Evolutionary conservation across 2,329 filamentous ascomycete genomes (phyloP), one percentile per base, ranked within the genome.

Genomic region (Ophiocordyceps camponoti-leonardi): DNA sequence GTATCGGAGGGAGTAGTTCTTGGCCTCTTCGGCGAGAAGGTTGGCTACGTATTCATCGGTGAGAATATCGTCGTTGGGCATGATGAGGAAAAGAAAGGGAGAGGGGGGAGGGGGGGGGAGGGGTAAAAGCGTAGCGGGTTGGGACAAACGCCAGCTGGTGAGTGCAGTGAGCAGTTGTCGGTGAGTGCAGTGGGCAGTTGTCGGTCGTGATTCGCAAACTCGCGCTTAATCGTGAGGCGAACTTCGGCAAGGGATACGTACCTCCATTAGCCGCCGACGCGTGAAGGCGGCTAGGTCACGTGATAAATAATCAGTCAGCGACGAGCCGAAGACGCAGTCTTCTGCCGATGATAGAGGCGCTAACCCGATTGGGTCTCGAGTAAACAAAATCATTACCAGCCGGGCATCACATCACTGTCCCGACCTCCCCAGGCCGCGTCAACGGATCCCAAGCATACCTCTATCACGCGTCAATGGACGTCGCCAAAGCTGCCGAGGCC

Each of bases 11-110:
- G 81, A 83, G 53, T 72, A 81, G 47, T 82, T 76, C 48, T 73
- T 78, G 13, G 88, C 88, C 61, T 95, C 88, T 52, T 83, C 77
- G 44, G 79, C 76, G 33, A 96, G 70, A n/a, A 94, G 67, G 43
- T 73, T 73, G 16, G 86, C 86, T 50, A 94, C 79, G 56, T 87
- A 86, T 44, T 86, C 82, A 58, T 93, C 85, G 19, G 78, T 79
- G 42, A 81, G 61, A 22, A 75, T 57, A n/a, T 70, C 66, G 51
- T 73, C 64, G 45, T 67, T 65, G 12, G 62, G 46, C 66, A 68
- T 70, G 18, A 19, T 44, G 44, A 43, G 35, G 16, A 46, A 44
- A 44, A 22, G 20, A n/a, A 30, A 16, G 16, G 41, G 14, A 4
- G n/a, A n/a, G 16, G 2, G 5, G 19, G 22, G 12, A 8, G 16